A percentile compares a stretch with the other conserved stretches of the same genome.
These are phyloP conservation scores for Poteriospumella lacustris DNA, from an alignment of 108 stramenopile species.

Conservation along the genomic window DNA sequence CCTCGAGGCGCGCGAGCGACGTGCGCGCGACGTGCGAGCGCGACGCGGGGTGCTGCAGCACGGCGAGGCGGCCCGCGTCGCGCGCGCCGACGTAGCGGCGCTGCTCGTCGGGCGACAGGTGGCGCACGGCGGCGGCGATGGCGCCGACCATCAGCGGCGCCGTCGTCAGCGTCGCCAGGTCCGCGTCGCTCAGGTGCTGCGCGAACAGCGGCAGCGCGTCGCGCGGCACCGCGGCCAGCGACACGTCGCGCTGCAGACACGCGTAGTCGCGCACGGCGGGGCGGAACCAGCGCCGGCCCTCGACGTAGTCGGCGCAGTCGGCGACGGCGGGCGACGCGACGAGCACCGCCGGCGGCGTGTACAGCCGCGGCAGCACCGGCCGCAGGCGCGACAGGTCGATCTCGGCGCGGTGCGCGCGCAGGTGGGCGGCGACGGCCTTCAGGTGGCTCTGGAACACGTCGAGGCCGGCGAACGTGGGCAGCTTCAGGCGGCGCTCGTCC, in stretches of 20 bases:
- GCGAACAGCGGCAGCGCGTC: background rate
- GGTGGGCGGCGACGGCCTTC: conserved; percentile 39
- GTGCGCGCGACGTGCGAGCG: conserved; percentile 39
- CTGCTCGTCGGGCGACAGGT: background rate
- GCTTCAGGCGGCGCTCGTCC: conserved; percentile 79
- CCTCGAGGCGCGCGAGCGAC: conserved; percentile 26
- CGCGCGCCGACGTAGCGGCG: background rate
- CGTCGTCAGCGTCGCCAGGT: conserved; percentile 3
- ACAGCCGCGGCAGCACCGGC: conserved; percentile 10
- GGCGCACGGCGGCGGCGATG: background rate
- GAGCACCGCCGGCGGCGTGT: background rate
- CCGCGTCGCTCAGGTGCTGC: background rate
- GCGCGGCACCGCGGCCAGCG: background rate
- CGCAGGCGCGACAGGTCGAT: background rate
- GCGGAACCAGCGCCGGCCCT: conserved; percentile 18
- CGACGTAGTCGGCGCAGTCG: background rate
- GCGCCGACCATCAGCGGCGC: conserved; percentile 2
- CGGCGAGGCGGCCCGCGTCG: background rate
- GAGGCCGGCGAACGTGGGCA: conserved; percentile 86
- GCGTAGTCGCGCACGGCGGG: conserved; percentile 26
- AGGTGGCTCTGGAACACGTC: conserved; percentile 78
- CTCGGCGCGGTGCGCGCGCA: background rate
- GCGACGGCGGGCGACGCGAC: background rate
- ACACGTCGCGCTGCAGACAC: background rate
- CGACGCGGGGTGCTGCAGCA: conserved; percentile 33